Evolutionary conservation across 2,329 filamentous ascomycete species (phyloP).

Genomic region (Aureobasidium sp.): DNA sequence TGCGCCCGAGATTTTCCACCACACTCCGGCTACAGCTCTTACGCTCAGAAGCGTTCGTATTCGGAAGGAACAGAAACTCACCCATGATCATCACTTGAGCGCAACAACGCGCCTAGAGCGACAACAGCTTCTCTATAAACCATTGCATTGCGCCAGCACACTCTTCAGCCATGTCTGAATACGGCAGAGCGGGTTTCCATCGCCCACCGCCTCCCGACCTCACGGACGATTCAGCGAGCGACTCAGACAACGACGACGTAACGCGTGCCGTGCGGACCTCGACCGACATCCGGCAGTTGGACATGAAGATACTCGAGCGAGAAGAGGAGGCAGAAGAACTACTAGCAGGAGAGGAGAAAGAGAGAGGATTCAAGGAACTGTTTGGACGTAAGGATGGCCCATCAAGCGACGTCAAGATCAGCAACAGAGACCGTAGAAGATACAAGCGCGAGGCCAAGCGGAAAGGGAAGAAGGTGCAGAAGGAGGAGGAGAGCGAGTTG

Average conservation of each 20-base stretch:
- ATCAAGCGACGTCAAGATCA: constrained; percentile 16
- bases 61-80: not conserved
- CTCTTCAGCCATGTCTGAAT: constrained; percentile 2
- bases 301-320: constrained; percentile 37
- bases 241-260: constrained; percentile 20
- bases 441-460: constrained; percentile 24
- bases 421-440: constrained; percentile 29
- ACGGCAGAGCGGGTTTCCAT: constrained; percentile 18
- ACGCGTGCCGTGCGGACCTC: constrained; percentile 30
- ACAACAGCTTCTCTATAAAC: not conserved
- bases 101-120: not conserved
- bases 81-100: not conserved
- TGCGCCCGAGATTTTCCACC: not conserved
- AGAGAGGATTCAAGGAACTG: constrained; percentile 20
- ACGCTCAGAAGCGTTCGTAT: not conserved
- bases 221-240: constrained; percentile 13
- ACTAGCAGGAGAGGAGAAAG: constrained; percentile 28
- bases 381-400: constrained; percentile 25
- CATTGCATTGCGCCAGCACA: not conserved
- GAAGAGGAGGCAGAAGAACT: constrained; percentile 43
- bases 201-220: constrained; percentile 10
- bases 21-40: too few relatives aligned
- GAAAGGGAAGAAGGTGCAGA: constrained; percentile 34
- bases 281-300: constrained; percentile 30
- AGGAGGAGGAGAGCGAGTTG: constrained; percentile 62